Evolutionary conservation across 83 land plant species (phyloP).

Genomic region (Picea abies): DNA sequence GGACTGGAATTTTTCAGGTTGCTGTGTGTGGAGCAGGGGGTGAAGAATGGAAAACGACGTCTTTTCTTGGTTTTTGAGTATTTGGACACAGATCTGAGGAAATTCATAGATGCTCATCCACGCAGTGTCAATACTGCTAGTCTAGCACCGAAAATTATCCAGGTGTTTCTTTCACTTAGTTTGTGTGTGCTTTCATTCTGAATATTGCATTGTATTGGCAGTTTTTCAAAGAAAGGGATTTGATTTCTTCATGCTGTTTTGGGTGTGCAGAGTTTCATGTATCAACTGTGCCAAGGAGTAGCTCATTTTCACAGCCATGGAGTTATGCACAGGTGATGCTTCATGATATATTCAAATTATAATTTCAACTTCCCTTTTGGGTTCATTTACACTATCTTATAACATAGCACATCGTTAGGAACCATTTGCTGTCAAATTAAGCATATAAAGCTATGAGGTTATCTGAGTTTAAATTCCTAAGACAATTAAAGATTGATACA

Average conservation of each 20-base stretch:
- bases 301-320: slow-evolving; percentile 95
- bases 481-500: not conserved
- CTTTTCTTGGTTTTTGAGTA: slow-evolving; percentile 92
- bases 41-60: slow-evolving; percentile 76
- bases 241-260: not conserved
- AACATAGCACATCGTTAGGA: not conserved
- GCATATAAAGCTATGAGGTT: no score
- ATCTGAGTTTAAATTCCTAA: not conserved
- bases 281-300: slow-evolving; percentile 90
- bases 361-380: not conserved
- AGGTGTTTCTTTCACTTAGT: no score
- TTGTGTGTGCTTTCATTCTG: no score
- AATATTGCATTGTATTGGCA: no score
- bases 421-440: not conserved
- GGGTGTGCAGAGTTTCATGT: slow-evolving; percentile 75
- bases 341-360: not conserved
- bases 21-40: slow-evolving; percentile 72
- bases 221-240: no score
- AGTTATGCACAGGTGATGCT: slow-evolving; percentile 81
- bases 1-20: slow-evolving; percentile 23
- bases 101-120: slow-evolving; percentile 72
- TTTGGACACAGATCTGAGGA: slow-evolving; percentile 96
- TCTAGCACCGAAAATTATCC: no score
- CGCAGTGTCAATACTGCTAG: no score
- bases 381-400: not conserved